Base-by-base conservation (phyloP, 495 filamentous ascomycete species). In the Hypoxylon lenormandii region DNA sequence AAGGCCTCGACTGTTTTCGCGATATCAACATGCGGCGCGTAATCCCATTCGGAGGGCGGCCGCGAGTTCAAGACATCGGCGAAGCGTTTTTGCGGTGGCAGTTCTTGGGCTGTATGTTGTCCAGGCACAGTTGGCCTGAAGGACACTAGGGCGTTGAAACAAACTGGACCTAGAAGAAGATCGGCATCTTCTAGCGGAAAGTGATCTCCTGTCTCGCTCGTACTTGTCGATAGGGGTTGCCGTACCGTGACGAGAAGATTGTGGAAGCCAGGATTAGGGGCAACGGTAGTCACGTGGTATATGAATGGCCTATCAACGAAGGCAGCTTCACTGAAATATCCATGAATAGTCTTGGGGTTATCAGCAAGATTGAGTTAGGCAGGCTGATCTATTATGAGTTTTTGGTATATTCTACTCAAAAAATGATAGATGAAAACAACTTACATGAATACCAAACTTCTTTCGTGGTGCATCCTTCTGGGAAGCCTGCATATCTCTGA, bases 251-350 rank as follows among this genome's bases (percentile, higher is more conserved):
- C 85, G 3, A 83, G 78, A 7, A 88, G 76, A 16, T 87, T 88
- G 73, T 78, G 82, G 74, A 89, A 90, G 50, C 80, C 82, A 22
- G 80, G 78, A 3, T 88, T 86, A 53, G 86, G 77, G 26, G 86
- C 80, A 36, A 90, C 70, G 15, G 80, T 81, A 7, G 80, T 80
- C 8, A 89, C 83, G 4, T 77, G 76, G 76, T 89, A 91, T 51
- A 88, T 74, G 72, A 87, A 91, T 4, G 89, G 88, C 1, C 84
- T 78, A 65, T 86, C 80, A 0, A 75, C 46, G 8, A 70, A 66
- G 5, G 87, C 89, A 3, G 76, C 72, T 1, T 86, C 76, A n/a
- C 88, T 87, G 73, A 92, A 92, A 76, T 81, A 87, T 4, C 89
- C 89, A 22, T 88, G 85, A 57, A 91, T 86, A 51, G 88, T 84